Base-by-base conservation (phyloP, 192 early-diverging fungal species). In the Glomus cerebriforme region DNA sequence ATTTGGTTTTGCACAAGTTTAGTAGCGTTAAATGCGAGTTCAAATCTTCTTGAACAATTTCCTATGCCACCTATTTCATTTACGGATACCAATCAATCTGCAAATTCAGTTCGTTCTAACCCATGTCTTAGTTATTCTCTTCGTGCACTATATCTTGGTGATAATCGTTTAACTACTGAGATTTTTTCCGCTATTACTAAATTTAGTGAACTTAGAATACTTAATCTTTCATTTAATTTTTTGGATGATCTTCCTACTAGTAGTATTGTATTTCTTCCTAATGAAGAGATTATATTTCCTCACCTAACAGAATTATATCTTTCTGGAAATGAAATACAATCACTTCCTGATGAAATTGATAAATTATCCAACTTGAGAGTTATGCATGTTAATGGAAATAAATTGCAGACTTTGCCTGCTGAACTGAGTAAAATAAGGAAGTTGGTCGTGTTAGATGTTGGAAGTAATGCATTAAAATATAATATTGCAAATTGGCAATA, bases 401-500 rank as follows among this genome's bases (percentile, higher is more conserved):
- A 94, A 81, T 86, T 97, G 47, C 92, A 92, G 68, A 95, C 94
- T 0, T 86, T 97, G 17, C 96, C 96, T 1, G 95, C 95, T 10
- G 95, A 95, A 87, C 88, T 97, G n/a, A 93, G 92, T 75, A 97
- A 97, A 85, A 88, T 97, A 19, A 86, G 92, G 73, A 87, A 90
- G 29, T 85, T 97, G 45, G 76, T 88, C 5, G 91, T 91, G n/a
- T 83, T 97, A 17, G 96, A 97, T 83, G 92, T 95, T 12, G 94
- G 96, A 58, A 93, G 92, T 81, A 96, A 97, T 73, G 87, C 90
- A 35, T 86, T 97, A 63, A 95, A 95, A 85, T 97, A 96, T 83
- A 97, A 97, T 79, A 95, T 96, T 73, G 90, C 93, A 54, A 97
- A 97, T 82, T 97, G 95, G 95, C 94, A 92, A 17, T 96, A 94